Evolutionary conservation across 345 rosid genomes (phyloP), one percentile per base, ranked within the genome.

Genomic region (Jatropha curcas): DNA sequence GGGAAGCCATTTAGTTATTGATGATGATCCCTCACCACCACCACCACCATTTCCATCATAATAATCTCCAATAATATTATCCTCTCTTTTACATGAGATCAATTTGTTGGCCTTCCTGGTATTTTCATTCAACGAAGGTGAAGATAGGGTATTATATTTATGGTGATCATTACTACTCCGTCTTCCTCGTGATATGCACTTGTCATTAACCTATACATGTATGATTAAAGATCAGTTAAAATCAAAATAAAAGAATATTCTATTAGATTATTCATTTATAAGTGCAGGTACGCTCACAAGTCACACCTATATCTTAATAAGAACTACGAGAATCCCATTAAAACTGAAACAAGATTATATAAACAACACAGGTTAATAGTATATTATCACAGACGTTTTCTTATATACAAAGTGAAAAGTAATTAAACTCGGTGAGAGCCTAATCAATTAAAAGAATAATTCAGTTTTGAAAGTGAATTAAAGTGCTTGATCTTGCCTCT

Each of bases 1-100:
- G 28, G 88, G 76, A 80, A 82, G 81, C 87, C 90, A 83, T 53
- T 73, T 82, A 7, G 67, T 58, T 16, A 64, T 57, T 12, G 78
- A 74, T 12, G 67, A 60, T 12, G 78, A 76, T 34, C 60, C 63
- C 9, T 73, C 65, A 45, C 22, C 46, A 67, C 24, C n/a, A 37
- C 65, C 65, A 45, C 22, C 46, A 67, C 24, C n/a, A 37, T 24
- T 63, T 25, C 60, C 60, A 16, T 50, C 51, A 37, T 11, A 14
- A 68, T 41, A 41, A 41, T 41, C 45, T 41, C 45, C 45, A 2
- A 41, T n/a, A n/a, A n/a, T 31, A 14, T n/a, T 48, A 12, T 31
- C 61, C 0, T 73, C 79, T 68, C 57, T 55, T 62, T 63, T 64
- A 53, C 69, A 7, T 1, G 71, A 35, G 61, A 64, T 31, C 25